A percentile compares a stretch with the other conserved stretches of the same genome.
Conservation (phyloP, 2,329 filamentous ascomycete species). For the Zymoseptoria crescenta region DNA sequence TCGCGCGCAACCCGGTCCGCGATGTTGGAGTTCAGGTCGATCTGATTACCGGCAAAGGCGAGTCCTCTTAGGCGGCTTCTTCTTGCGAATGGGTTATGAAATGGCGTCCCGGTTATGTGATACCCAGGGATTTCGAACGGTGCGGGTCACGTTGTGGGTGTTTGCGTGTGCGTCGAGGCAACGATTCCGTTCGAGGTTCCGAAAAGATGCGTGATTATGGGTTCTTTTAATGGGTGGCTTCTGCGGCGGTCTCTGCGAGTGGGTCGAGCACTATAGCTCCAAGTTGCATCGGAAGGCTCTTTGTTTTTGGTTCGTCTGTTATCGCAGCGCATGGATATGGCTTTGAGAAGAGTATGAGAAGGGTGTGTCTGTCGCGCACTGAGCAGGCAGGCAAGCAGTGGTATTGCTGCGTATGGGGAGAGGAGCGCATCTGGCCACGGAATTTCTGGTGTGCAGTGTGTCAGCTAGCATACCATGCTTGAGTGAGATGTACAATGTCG, state of each 20-base stretch:
- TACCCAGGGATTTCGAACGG: constrained; percentile 4
- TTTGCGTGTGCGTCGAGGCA: neutral
- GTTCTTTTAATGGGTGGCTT: constrained; percentile 7
- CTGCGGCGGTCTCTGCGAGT: constrained; percentile 1
- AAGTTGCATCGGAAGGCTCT: neutral
- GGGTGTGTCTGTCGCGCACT: neutral
- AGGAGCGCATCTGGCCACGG: constrained; percentile 14
- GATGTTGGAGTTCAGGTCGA: constrained; percentile 29
- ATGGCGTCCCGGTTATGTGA: constrained; percentile 8
- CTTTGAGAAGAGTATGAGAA: neutral
- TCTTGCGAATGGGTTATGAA: neutral
- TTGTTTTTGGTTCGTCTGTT: neutral
- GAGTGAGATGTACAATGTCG: neutral
- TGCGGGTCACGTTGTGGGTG: neutral
- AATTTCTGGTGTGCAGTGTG: constrained; percentile 4
- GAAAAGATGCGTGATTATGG: constrained; percentile 5
- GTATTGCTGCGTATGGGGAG: constrained; percentile 1
- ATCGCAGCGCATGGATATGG: neutral
- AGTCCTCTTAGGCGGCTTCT: constrained; percentile 14
- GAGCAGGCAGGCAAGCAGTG: constrained; percentile 6
- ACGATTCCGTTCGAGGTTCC: constrained; percentile 4
- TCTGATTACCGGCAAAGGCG: constrained; percentile 16
- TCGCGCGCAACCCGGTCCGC: constrained; percentile 3
- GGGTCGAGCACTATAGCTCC: neutral
- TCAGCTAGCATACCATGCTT: neutral